Evolutionary conservation across 139 green algal species (phyloP).

Genomic region (Coelastrella sp.): DNA sequence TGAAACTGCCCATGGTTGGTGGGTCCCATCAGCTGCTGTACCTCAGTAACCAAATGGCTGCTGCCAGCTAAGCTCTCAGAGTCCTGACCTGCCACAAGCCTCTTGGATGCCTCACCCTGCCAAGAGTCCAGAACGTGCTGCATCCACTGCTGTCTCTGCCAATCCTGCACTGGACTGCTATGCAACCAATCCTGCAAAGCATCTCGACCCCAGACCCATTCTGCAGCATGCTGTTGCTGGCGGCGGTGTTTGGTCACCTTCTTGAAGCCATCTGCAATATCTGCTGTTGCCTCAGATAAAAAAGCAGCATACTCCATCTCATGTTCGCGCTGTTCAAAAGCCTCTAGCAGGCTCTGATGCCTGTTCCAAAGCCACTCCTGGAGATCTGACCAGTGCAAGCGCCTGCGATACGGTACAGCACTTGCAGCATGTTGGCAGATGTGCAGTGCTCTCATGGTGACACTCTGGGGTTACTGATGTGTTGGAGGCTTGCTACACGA

Average conservation of each 20-base stretch:
- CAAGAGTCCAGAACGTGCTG: background rate
- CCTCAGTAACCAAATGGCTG: background rate
- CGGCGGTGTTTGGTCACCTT: background rate
- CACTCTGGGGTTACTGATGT: too few relatives aligned
- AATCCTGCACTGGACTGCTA: background rate
- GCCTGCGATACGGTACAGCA: background rate
- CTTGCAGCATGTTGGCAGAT: background rate
- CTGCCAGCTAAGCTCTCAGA: too few relatives aligned
- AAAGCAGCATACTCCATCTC: background rate
- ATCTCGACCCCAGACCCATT: constrained; percentile 14
- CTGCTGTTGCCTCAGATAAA: background rate
- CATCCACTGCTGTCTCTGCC: constrained; percentile 9
- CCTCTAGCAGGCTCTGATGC: background rate
- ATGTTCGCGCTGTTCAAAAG: background rate
- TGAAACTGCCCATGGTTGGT: too few relatives aligned
- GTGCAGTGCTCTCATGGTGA: too few relatives aligned
- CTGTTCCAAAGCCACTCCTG: background rate
- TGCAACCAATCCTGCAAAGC: constrained; percentile 7
- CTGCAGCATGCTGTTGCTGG: background rate
- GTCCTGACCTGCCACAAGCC: background rate
- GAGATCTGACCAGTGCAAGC: background rate
- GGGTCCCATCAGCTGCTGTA: too few relatives aligned
- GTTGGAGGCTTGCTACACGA: too few relatives aligned
- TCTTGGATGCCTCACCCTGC: background rate
- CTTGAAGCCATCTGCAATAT: background rate